Conservation (phyloP, 2,329 filamentous ascomycete genomes). For the Botryosphaeria dothidea region DNA sequence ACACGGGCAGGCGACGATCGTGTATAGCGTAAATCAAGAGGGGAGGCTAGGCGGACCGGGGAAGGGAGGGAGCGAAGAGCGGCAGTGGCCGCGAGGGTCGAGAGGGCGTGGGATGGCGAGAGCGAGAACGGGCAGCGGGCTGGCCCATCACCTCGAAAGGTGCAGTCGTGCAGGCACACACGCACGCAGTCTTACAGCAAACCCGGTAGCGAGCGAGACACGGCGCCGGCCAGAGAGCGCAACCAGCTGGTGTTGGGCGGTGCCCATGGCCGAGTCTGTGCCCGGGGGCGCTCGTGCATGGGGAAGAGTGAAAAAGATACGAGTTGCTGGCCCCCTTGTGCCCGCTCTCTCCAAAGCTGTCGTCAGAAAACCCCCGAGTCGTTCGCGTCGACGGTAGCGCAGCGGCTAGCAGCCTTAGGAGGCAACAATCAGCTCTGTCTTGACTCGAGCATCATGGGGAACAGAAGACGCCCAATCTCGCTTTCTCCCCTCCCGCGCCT, state of each 20-base stretch:
- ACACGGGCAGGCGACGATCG: background rate
- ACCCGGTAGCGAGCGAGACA: background rate
- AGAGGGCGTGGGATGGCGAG: background rate
- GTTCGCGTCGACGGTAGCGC: background rate
- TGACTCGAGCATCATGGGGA: background rate
- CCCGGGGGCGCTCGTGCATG: background rate
- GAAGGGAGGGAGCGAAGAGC: background rate
- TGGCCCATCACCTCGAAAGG: background rate
- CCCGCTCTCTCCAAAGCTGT: no score
- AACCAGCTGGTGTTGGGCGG: background rate
- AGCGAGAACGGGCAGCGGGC: background rate
- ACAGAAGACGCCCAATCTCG: background rate
- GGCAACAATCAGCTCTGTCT: background rate
- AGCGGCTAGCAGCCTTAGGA: background rate
- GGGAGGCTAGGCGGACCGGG: background rate
- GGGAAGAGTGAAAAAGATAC: background rate
- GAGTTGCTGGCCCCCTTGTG: background rate
- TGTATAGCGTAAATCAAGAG: background rate
- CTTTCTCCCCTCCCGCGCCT: background rate
- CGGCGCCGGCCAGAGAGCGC: background rate
- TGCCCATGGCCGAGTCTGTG: background rate
- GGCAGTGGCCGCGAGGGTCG: background rate
- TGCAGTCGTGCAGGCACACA: background rate
- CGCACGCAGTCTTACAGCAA: background rate
- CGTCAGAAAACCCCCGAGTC: constrained; percentile 3